Conservation (phyloP, 2,329 filamentous ascomycete species). For the Magnaporthales sp. region DNA sequence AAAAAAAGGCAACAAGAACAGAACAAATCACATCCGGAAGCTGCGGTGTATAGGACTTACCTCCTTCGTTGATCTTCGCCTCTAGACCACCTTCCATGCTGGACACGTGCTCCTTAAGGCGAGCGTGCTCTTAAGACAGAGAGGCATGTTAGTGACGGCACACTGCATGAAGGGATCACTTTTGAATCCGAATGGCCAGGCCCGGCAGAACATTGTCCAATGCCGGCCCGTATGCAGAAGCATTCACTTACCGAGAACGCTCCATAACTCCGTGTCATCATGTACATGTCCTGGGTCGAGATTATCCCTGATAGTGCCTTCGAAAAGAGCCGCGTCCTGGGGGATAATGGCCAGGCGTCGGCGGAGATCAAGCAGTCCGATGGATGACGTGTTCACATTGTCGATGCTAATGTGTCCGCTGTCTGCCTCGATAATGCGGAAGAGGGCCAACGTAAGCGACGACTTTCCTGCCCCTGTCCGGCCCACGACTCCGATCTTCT, state of each 20-base stretch:
- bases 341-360: slow-evolving; percentile 92
- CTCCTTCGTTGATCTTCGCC: slow-evolving; percentile 86
- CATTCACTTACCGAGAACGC: slow-evolving; percentile 66
- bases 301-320: slow-evolving; percentile 70
- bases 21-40: slow-evolving; percentile 19
- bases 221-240: background rate
- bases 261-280: slow-evolving; percentile 96
- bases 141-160: background rate
- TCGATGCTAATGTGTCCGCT: slow-evolving; percentile 85
- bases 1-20: slow-evolving; percentile 10
- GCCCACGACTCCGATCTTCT: slow-evolving; percentile 97
- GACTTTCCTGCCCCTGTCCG: slow-evolving; percentile 95
- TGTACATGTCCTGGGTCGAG: slow-evolving; percentile 90
- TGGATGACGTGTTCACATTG: slow-evolving; percentile 76
- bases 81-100: slow-evolving; percentile 86
- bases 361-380: slow-evolving; percentile 82
- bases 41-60: slow-evolving; percentile 41
- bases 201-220: background rate
- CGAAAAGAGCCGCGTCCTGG: slow-evolving; percentile 90
- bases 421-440: slow-evolving; percentile 87
- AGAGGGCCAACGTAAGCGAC: slow-evolving; percentile 83
- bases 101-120: slow-evolving; percentile 81
- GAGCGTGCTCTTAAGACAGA: slow-evolving; percentile 66
- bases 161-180: background rate
- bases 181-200: background rate